These are phyloP conservation scores for Nannochloropsis salina DNA, from an alignment of 108 stramenopile species.

Conservation along the genomic window DNA sequence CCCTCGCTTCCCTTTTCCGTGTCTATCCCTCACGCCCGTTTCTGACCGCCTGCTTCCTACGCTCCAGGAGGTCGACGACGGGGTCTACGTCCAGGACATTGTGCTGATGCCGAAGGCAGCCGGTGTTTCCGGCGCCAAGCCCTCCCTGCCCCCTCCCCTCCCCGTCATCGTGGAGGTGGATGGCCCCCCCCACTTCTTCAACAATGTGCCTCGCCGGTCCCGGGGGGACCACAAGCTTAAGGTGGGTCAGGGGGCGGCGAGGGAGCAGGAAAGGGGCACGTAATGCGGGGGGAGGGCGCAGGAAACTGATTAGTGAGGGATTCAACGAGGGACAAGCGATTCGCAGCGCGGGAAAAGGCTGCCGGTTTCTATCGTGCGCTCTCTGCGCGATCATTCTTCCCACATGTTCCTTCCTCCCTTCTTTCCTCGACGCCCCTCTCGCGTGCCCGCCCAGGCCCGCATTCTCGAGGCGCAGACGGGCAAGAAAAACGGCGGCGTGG, in stretches of 20 bases:
- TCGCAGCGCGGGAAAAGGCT: too few relatives aligned
- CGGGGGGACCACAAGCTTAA: not conserved
- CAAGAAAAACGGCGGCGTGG: not conserved
- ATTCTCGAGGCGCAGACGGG: not conserved
- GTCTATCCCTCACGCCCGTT: not conserved
- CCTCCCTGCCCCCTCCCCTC: not conserved
- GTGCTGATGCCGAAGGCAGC: not conserved
- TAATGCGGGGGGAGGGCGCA: not conserved
- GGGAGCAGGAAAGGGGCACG: not conserved
- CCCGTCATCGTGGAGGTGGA: conserved; percentile 19
- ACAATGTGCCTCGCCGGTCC: conserved; percentile 12
- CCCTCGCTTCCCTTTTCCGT: not conserved
- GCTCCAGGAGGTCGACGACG: not conserved
- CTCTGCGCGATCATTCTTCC: not conserved
- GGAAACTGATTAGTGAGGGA: not conserved
- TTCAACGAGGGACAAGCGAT: not conserved
- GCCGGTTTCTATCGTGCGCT: not conserved
- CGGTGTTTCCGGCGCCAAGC: not conserved
- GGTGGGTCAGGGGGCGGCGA: not conserved
- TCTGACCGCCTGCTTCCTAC: not conserved
- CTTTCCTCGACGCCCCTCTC: not conserved
- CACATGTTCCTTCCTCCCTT: not conserved
- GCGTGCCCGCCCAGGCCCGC: not conserved
- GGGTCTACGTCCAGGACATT: not conserved
- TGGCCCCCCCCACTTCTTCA: conserved; percentile 14